Conservation (phyloP, 164 flowering plant genomes). For the Vitis riparia region DNA sequence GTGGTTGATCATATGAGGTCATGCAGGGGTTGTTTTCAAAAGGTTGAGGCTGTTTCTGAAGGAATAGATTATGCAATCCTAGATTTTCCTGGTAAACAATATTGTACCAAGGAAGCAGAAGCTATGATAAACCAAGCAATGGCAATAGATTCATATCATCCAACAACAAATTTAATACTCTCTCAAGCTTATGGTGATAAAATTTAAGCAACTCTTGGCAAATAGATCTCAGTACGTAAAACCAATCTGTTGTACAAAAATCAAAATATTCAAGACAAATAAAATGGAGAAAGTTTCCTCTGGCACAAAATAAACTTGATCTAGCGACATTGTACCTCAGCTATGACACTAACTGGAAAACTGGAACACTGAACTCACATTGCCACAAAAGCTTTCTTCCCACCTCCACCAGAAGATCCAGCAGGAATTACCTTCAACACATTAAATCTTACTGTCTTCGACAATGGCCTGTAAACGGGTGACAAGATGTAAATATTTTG, state of each 20-base stretch:
- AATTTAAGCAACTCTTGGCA: no score
- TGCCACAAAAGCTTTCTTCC: conserved; percentile 51
- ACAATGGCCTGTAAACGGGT: conserved; percentile 32
- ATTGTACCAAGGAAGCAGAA: no score
- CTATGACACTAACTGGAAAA: background rate
- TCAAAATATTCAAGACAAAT: background rate
- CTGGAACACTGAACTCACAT: conserved; percentile 16
- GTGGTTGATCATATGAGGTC: no score
- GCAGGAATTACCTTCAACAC: conserved; percentile 56
- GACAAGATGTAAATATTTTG: no score
- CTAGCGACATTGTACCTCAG: background rate
- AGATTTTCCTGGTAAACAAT: no score
- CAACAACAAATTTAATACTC: no score
- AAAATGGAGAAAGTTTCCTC: background rate
- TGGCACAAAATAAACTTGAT: background rate
- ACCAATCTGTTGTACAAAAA: background rate
- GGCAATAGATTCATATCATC: no score
- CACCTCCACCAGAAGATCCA: conserved; percentile 50
- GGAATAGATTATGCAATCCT: no score
- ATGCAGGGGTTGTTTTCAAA: no score
- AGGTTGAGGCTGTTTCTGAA: no score
- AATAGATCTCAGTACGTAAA: background rate
- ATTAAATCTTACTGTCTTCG: conserved; percentile 56
- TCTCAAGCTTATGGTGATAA: no score
- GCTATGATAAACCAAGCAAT: no score